Percentiles rank a stretch among this genome's conserved stretches.
Conservation (phyloP, 768 basidiomycete genomes). For the Fomitopsis pulvina region DNA sequence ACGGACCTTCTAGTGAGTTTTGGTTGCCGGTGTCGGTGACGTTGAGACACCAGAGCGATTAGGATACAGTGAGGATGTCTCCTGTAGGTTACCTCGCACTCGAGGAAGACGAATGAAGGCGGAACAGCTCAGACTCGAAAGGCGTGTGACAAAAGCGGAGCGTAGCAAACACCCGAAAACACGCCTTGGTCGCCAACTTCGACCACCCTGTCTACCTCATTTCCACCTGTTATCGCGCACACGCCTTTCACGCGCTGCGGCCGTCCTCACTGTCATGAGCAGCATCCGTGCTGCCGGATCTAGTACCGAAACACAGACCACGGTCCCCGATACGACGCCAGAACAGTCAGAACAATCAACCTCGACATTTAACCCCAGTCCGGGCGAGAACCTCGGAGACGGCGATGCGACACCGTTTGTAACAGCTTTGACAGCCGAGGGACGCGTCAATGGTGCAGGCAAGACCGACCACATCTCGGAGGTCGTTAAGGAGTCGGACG, state of each 20-base stretch:
- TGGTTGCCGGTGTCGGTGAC: not conserved
- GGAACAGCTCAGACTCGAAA: not conserved
- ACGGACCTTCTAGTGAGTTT: not conserved
- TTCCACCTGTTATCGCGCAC: conserved; percentile 7
- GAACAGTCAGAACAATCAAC: conserved; percentile 1
- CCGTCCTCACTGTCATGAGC: conserved; percentile 31
- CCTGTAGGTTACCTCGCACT: not conserved
- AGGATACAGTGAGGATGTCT: not conserved
- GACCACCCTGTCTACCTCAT: conserved; percentile 10
- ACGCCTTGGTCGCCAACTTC: conserved; percentile 22
- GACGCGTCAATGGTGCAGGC: conserved; percentile 12
- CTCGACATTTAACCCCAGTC: conserved; percentile 8
- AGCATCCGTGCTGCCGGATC: conserved; percentile 32
- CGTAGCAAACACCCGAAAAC: conserved; percentile 24
- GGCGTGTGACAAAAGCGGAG: conserved; percentile 16
- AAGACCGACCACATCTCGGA: conserved; percentile 5
- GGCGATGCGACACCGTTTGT: conserved; percentile 7
- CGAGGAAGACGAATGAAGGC: conserved; percentile 6
- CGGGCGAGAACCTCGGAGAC: conserved; percentile 6
- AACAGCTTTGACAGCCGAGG: conserved; percentile 6
- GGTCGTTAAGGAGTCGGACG: not conserved
- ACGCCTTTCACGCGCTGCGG: conserved; percentile 5
- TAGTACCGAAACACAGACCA: conserved; percentile 26
- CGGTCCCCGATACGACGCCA: conserved; percentile 18
- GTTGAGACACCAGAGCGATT: not conserved